Base-by-base conservation (phyloP, 2,329 filamentous ascomycete genomes). In the Monilinia aucupariae region DNA sequence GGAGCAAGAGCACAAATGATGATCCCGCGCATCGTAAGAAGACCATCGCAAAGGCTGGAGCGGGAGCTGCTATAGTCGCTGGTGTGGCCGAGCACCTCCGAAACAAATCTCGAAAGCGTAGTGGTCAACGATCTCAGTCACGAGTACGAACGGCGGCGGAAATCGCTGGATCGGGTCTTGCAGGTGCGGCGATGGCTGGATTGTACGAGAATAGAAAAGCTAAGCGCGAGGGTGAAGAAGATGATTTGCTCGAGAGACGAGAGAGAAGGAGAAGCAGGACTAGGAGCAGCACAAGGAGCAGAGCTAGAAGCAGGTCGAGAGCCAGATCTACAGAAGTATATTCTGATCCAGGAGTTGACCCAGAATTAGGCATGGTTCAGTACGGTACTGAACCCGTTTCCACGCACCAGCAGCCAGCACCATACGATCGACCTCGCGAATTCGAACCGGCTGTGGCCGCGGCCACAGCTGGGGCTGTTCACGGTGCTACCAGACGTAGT, bases 291-390 rank as follows among this genome's bases (percentile, higher is more conserved):
- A 48, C 52, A 30, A 65, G 66, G 54, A 65, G 63, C 50, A 75
- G 71, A 45, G 45, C 61, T 62, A 74, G 66, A 74, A 73, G 71
- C 61, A 64, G 71, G 68, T 77, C 75, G 60, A 78, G 80, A 74
- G 81, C 79, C 77, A 81, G 79, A 76, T 83, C 82, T 68, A 71
- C 70, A 64, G 75, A 74, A 73, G 74, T 72, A 70, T 76, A 79
- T 76, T 79, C 79, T 70, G 79, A 81, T 74, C 76, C 77, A 72
- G 76, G 75, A 68, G 67, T 71, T 86, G 84, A 86, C 83, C 81
- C 80, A 78, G 83, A 85, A 77, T 78, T 86, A 85, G 85, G 84
- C 77, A 80, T 86, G 80, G 83, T 87, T 81, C 82, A 87, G 75
- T 87, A 87, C 78, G 85, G 85, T 69, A 79, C 77, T 72, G 79